Evolutionary conservation across 1,284 basidiomycete genomes (phyloP).

Genomic region (Cystobasidium sp.): DNA sequence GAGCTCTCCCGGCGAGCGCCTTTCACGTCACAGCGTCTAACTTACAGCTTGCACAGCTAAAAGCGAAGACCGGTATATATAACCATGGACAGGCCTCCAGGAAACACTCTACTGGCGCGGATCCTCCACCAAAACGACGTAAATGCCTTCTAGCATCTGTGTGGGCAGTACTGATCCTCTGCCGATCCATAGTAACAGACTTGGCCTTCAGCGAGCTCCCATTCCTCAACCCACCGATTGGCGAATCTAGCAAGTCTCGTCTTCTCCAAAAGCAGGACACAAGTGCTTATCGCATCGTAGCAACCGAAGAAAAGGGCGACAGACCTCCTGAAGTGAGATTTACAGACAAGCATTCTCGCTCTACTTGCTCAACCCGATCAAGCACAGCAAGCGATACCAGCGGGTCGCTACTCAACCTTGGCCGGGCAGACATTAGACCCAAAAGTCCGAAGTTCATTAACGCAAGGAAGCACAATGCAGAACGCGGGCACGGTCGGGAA

Average conservation of each 20-base stretch:
- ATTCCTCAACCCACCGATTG: slow-evolving; percentile 24
- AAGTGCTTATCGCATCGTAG: neutral
- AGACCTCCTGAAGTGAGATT: too few species aligned
- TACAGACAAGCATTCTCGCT: too few species aligned
- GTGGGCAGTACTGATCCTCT: neutral
- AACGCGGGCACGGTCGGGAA: neutral
- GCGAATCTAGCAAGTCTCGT: neutral
- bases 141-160: neutral
- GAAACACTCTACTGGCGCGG: neutral
- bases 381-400: too few species aligned
- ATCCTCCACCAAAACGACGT: neutral
- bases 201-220: slow-evolving; percentile 33
- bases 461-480: neutral
- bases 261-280: neutral
- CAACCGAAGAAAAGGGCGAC: too few species aligned
- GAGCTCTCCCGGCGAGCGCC: neutral
- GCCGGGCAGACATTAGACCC: neutral
- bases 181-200: slow-evolving; percentile 17
- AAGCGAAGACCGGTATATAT: slow-evolving; percentile 38
- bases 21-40: neutral
- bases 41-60: slow-evolving; percentile 9
- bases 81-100: slow-evolving; percentile 30
- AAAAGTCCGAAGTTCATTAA: neutral
- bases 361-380: too few species aligned
- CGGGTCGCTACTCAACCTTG: too few species aligned